Evolutionary conservation across 2,329 filamentous ascomycete genomes (phyloP), one percentile per base, ranked within the genome.

Genomic region (Macrophomina pseudophaseolina): DNA sequence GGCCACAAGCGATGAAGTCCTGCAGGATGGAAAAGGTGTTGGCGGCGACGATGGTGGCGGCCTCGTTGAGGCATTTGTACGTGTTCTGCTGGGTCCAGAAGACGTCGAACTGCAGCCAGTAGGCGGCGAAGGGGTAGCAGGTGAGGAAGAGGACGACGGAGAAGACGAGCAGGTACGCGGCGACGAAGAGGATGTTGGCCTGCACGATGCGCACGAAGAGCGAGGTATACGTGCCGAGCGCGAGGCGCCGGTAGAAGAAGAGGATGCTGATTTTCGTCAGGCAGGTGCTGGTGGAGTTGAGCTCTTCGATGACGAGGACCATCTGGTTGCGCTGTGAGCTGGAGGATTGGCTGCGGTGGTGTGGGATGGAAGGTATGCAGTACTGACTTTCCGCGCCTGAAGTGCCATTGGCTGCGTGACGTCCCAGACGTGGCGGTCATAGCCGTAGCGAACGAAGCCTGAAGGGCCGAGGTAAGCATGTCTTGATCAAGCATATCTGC

Each of bases 181-280:
- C 66, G 23, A 80, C 80, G 65, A 80, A 78, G 28, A 67, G 65
- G 42, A 83, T 82, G 12, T 72, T 75, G 16, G 67, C 72, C 67
- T 76, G 77, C 4, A 81, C 75, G 14, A 75, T 74, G 65, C 75
- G 77, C 2, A 79, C 73, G 69, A 80, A 82, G 5, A 62, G 67
- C 35, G 70, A 73, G 0, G 76, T 76, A 38, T 79, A 74, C 1
- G 75, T 72, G 46, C 75, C 76, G 4, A 66, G 68, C 7, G 79
- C 76, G 9, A 83, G 74, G 3, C 81, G 76, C 4, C 78, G 76
- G 68, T 83, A 83, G 71, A 83, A 82, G 72, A 75, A 68, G 12
- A 78, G 70, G 18, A 78, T 76, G 9, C 74, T 76, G 23, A 76
- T 71, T 52, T 78, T 78, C 60, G 76, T 71, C 1, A 76, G 56